phyloP scores from a whole-genome alignment of 805 yeast species.

The Nakazawaea siamensis region DNA sequence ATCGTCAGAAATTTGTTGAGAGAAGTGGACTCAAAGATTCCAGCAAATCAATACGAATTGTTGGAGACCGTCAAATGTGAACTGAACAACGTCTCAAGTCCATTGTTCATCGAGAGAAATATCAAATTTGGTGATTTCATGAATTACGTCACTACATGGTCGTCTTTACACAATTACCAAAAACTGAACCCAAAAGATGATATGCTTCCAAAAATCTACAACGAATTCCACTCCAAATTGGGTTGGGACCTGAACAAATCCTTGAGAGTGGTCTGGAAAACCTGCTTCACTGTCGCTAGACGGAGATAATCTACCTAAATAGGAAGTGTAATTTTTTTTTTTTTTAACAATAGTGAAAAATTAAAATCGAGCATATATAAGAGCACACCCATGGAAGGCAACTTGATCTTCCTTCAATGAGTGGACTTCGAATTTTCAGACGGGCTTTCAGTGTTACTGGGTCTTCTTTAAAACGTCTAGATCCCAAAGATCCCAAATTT shows the following conservation, averaged over 20 bases:
- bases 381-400: too few relatives aligned
- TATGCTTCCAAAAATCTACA: slow-evolving; percentile 25
- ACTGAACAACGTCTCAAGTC: slow-evolving; percentile 13
- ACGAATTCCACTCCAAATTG: slow-evolving; percentile 28
- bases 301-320: slow-evolving; percentile 24
- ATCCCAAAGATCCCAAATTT: slow-evolving; percentile 11
- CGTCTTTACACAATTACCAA: slow-evolving; percentile 56
- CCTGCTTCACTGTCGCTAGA: slow-evolving; percentile 43
- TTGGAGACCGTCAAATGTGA: slow-evolving; percentile 14
- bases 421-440: too few relatives aligned
- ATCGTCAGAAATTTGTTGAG: slow-evolving; percentile 36
- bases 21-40: slow-evolving; percentile 32
- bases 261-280: slow-evolving; percentile 38
- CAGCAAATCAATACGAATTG: slow-evolving; percentile 33
- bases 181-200: slow-evolving; percentile 24
- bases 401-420: too few relatives aligned
- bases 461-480: background rate
- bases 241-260: slow-evolving; percentile 35
- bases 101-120: slow-evolving; percentile 24
- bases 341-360: too few relatives aligned
- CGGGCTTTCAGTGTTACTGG: background rate
- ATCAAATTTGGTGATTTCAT: slow-evolving; percentile 37
- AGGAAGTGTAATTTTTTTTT: too few relatives aligned
- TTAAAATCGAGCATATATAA: too few relatives aligned
- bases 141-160: slow-evolving; percentile 59